phyloP scores from a whole-genome alignment of 495 filamentous ascomycete species.

The Aspergillus hancockii region DNA sequence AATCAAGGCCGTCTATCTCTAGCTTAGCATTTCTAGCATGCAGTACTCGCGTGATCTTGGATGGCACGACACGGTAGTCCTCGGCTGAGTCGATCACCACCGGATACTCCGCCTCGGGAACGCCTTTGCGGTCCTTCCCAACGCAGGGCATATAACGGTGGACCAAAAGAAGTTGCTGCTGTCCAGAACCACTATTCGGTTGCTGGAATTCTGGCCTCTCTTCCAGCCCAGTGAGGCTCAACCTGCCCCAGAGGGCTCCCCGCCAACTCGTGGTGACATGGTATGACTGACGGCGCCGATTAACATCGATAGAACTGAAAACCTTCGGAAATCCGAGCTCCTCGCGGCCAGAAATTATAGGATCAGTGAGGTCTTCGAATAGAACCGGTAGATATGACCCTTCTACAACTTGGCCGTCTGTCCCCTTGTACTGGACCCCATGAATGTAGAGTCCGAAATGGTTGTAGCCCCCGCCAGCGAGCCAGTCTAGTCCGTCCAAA shows the following conservation, averaged over 20 bases:
- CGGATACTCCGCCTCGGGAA: background rate
- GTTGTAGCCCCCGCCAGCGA: conserved; percentile 56
- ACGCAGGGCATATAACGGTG: conserved; percentile 52
- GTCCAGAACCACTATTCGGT: background rate
- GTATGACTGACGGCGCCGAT: conserved; percentile 36
- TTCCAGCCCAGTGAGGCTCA: conserved; percentile 17
- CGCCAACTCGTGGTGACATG: conserved; percentile 48
- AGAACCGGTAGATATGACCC: conserved; percentile 57
- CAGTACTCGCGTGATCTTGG: background rate
- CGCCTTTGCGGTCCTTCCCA: conserved; percentile 37
- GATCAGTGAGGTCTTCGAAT: conserved; percentile 54
- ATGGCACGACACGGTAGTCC: background rate
- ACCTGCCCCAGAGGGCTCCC: conserved; percentile 45
- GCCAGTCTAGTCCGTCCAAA: conserved; percentile 54
- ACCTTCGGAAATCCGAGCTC: conserved; percentile 61
- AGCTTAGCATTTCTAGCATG: background rate
- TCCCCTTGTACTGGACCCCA: conserved; percentile 54
- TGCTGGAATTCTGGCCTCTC: background rate
- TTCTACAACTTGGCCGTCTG: conserved; percentile 44
- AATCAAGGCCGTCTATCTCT: background rate
- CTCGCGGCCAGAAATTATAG: conserved; percentile 54
- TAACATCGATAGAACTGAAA: conserved; percentile 47
- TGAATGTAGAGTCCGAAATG: conserved; percentile 59
- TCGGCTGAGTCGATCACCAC: background rate
- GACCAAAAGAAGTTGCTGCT: conserved; percentile 25